Evolutionary conservation across 257 asterid species (phyloP).

Genomic region (Thymus quinquecostatus): DNA sequence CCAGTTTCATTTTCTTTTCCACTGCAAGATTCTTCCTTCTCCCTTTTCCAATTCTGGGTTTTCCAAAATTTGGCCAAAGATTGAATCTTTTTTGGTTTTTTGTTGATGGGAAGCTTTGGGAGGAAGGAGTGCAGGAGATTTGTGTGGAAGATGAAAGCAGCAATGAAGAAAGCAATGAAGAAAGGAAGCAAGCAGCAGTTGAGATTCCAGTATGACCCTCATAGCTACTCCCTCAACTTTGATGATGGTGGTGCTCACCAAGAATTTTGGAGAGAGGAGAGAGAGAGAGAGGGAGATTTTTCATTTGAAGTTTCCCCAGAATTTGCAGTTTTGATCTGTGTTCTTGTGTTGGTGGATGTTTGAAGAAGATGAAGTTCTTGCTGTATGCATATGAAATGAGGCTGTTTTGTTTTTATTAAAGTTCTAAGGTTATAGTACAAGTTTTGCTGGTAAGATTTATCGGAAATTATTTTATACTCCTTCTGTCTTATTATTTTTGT

Average conservation of each 20-base stretch:
- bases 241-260: conserved; percentile 52
- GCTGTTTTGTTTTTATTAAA: too few species aligned
- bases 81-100: neutral
- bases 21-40: neutral
- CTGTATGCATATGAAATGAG: too few species aligned
- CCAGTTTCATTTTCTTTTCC: neutral
- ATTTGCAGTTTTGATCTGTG: conserved; percentile 44
- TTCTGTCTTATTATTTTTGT: too few species aligned
- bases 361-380: too few species aligned
- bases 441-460: too few species aligned
- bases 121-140: conserved; percentile 43
- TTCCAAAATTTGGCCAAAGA: neutral
- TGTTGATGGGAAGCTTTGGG: conserved; percentile 41
- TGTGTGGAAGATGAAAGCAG: conserved; percentile 54
- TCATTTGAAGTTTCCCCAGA: conserved; percentile 19
- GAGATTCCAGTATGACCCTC: conserved; percentile 68
- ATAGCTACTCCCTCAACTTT: conserved; percentile 74
- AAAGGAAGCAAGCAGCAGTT: conserved; percentile 36
- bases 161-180: conserved; percentile 46
- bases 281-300: conserved; percentile 16
- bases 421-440: too few species aligned
- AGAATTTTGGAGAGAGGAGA: conserved; percentile 24
- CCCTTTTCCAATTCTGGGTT: neutral
- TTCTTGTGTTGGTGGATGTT: conserved; percentile 39
- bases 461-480: too few species aligned